phyloP scores from a whole-genome alignment of 805 yeast genomes.

The Teunomyces gatunensis region DNA sequence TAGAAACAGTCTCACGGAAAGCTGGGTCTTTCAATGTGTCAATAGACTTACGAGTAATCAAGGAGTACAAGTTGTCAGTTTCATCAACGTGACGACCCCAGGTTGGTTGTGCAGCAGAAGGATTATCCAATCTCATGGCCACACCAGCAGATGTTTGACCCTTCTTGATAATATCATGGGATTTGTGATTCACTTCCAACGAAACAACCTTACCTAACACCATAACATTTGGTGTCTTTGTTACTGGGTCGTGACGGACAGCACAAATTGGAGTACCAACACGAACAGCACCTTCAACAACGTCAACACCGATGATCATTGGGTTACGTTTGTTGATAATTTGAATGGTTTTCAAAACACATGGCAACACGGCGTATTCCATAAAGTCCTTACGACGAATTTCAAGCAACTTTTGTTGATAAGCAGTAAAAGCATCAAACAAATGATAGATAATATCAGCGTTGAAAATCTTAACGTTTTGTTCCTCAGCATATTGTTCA shows the following conservation, averaged over 20 bases:
- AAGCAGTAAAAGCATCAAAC: slow-evolving; percentile 91
- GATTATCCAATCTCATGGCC: slow-evolving; percentile 94
- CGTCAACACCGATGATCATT: slow-evolving; percentile 99
- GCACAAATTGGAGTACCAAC: slow-evolving; percentile 95
- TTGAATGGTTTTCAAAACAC: slow-evolving; percentile 91
- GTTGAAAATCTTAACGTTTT: slow-evolving; percentile 85
- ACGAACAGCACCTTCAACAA: slow-evolving; percentile 82
- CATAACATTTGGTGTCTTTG: slow-evolving; percentile 67
- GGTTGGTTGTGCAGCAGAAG: slow-evolving; percentile 88
- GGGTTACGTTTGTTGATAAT: slow-evolving; percentile 98
- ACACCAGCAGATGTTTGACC: slow-evolving; percentile 98
- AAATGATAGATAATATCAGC: slow-evolving; percentile 96
- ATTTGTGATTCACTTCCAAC: slow-evolving; percentile 93
- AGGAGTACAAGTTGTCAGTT: slow-evolving; percentile 84
- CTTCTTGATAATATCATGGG: slow-evolving; percentile 76
- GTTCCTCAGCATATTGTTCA: slow-evolving; percentile 94
- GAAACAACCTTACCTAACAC: slow-evolving; percentile 86
- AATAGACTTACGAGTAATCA: slow-evolving; percentile 83
- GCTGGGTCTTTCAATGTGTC: slow-evolving; percentile 98
- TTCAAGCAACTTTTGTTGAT: slow-evolving; percentile 85
- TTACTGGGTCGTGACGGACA: slow-evolving; percentile 82
- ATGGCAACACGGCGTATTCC: slow-evolving; percentile 90
- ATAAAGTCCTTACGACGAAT: slow-evolving; percentile 84
- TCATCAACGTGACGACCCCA: slow-evolving; percentile 99
- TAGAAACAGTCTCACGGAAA: slow-evolving; percentile 88